These are phyloP conservation scores for Trichoderma orchidacearum DNA, from an alignment of 495 filamentous ascomycete genomes.

Conservation along the genomic window DNA sequence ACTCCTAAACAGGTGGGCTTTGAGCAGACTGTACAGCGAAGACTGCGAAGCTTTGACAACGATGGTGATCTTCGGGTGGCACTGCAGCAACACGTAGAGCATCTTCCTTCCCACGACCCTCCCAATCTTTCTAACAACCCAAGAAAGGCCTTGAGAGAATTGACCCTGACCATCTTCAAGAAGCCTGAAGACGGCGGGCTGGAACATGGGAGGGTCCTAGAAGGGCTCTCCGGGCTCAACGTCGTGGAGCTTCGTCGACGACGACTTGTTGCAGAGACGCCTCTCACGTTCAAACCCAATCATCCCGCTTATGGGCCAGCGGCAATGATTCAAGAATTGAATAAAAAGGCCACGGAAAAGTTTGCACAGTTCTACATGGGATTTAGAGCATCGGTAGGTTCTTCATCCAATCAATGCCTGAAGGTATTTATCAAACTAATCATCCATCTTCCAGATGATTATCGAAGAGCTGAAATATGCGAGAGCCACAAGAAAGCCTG, in stretches of 20 bases:
- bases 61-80: not conserved
- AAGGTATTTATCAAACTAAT: not conserved
- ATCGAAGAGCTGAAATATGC: not conserved
- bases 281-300: not conserved
- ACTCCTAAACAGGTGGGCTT: not conserved
- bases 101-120: not conserved
- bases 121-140: not conserved
- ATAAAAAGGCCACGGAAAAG: not conserved
- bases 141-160: not conserved
- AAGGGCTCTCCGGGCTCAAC: not conserved
- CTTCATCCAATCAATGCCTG: too few relatives aligned
- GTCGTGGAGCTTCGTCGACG: not conserved
- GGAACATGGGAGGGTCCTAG: not conserved
- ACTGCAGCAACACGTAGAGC: not conserved
- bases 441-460: not conserved
- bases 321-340: not conserved
- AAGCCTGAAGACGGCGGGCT: not conserved
- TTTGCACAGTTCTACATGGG: not conserved
- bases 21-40: not conserved
- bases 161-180: not conserved
- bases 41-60: slow-evolving; percentile 1
- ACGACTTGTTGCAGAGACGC: not conserved
- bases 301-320: not conserved
- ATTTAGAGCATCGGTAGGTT: not conserved
- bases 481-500: not conserved